Evolutionary conservation across 2,329 filamentous ascomycete genomes (phyloP), one percentile per base, ranked within the genome.

Genomic region (Alternaria atra): DNA sequence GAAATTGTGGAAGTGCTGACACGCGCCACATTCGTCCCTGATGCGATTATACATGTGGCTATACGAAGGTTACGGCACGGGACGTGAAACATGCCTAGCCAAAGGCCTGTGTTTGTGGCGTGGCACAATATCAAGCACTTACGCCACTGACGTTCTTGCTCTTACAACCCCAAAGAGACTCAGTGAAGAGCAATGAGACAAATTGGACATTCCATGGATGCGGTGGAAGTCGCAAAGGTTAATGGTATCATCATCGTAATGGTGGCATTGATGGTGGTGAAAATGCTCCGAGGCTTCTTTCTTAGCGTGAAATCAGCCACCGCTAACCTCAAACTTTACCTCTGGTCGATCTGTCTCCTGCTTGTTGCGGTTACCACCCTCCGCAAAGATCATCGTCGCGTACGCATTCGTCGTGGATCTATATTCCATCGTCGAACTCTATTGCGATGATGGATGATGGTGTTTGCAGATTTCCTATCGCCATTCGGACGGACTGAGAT

Each of bases 21-120:
- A 50, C 20, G 32, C 46, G 46, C 46, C 46, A 50, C 32, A 50
- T 35, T 32, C 46, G 34, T 50, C 15, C 46, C 46, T 50, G 20
- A 29, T 46, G 6, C 42, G 15, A 27, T 15, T 27, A 50, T 32
- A 25, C 20, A 7, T 50, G 46, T 35, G 20, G 46, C 46, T 35
- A 5, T 27, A 23, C 46, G 20, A 34, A 37, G 20, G 17, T 37
- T 50, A 15, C 32, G 46, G 46, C 46, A n/a, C 46, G 46, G 46
- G 30, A 4, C 35, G 17, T 50, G 30, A 50, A 50, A 50, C 46
- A 7, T 50, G 46, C 46, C 46, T 4, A 25, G 46, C 13, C 13
- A 34, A 27, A 37, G 32, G 46, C 30, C 20, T 50, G 32, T 5
- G 5, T 27, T 35, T 17, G 32, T 50, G 46, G 46, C 46, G 46